Percentiles rank a stretch among this genome's conserved stretches.
These are phyloP conservation scores for Arthrobotrys conoides DNA, from an alignment of 2,329 filamentous ascomycete species.

Conservation along the genomic window DNA sequence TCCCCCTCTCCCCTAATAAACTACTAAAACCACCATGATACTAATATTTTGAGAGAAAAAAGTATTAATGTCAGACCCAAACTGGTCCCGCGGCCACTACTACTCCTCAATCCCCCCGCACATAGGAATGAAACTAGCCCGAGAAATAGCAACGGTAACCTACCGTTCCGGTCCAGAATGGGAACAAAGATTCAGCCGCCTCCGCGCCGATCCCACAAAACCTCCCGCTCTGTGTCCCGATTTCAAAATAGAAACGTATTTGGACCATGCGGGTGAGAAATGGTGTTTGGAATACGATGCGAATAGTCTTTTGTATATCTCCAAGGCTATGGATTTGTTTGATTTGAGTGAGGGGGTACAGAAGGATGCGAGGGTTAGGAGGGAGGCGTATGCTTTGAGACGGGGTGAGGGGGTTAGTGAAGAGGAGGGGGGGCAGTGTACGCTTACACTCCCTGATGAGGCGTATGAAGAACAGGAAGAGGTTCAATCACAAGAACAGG, in stretches of 20 bases:
- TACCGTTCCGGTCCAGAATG: conserved; percentile 97
- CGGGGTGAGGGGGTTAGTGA: conserved; percentile 71
- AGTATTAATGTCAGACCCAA: conserved; percentile 98
- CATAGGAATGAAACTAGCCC: conserved; percentile 95
- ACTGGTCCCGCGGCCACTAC: conserved; percentile 96
- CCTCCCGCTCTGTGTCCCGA: conserved; percentile 96
- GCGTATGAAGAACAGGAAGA: conserved; percentile 82
- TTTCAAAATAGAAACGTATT: conserved; percentile 97
- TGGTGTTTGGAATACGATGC: conserved; percentile 97
- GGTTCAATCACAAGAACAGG: conserved; percentile 66
- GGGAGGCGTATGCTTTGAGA: conserved; percentile 72
- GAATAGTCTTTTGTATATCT: conserved; percentile 95
- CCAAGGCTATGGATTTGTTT: conserved; percentile 99
- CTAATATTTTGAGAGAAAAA: neutral
- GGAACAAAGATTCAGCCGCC: conserved; percentile 92
- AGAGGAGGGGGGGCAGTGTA: conserved; percentile 67
- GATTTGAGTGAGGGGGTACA: conserved; percentile 84
- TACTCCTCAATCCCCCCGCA: conserved; percentile 90
- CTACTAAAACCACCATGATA: neutral
- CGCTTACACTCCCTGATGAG: conserved; percentile 82
- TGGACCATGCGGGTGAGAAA: conserved; percentile 98
- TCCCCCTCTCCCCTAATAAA: neutral
- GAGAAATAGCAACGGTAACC: conserved; percentile 97
- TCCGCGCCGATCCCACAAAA: conserved; percentile 85
- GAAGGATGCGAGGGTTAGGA: conserved; percentile 74